A percentile compares a stretch with the other conserved stretches of the same genome.
phyloP scores from a whole-genome alignment of 73 alveolate species.

The Tetrahymena thermophila region DNA sequence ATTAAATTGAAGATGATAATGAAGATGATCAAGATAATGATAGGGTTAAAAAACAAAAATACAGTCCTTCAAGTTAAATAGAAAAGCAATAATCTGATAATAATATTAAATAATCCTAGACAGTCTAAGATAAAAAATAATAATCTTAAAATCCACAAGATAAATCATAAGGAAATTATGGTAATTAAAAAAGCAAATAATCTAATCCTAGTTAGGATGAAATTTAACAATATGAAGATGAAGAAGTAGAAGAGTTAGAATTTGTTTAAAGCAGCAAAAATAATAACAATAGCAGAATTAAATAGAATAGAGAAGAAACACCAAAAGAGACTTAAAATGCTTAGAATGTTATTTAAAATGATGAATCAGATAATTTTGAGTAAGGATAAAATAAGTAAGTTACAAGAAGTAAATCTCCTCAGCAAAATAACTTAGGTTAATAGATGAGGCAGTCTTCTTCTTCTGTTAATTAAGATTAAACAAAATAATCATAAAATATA shows the following conservation, averaged over 20 bases:
- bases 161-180: neutral
- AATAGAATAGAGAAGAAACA: neutral
- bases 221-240: neutral
- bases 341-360: too few species aligned
- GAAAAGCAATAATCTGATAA: neutral
- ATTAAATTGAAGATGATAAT: neutral
- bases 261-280: neutral
- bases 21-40: neutral
- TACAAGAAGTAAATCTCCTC: neutral
- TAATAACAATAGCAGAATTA: neutral
- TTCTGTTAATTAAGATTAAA: neutral
- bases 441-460: neutral
- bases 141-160: too few species aligned
- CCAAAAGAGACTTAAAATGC: neutral
- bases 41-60: neutral
- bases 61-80: neutral
- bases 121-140: too few species aligned
- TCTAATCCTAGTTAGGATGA: neutral
- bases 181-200: neutral
- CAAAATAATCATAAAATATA: neutral
- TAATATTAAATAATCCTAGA: neutral
- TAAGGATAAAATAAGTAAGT: neutral
- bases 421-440: neutral
- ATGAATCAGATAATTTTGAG: neutral
- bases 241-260: neutral